phyloP scores from a whole-genome alignment of 2,329 filamentous ascomycete genomes.

The Microsporum canis region DNA sequence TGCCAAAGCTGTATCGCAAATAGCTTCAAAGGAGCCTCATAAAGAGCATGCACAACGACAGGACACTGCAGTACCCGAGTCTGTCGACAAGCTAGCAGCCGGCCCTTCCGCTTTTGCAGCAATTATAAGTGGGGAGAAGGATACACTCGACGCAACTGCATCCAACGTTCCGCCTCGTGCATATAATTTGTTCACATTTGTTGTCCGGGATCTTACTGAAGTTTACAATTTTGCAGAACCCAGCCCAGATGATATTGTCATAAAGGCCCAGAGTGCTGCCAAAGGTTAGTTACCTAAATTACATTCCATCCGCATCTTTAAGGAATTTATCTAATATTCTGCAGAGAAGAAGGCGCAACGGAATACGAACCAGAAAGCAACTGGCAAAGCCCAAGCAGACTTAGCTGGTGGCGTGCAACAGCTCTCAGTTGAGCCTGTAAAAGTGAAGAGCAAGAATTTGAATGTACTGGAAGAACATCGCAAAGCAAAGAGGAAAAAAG shows the following conservation, averaged over 20 bases:
- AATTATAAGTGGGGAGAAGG: constrained; percentile 28
- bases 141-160: neutral
- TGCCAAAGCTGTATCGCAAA: too few relatives aligned
- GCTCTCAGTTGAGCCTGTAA: constrained; percentile 41
- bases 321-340: constrained; percentile 27
- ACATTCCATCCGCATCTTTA: neutral
- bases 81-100: constrained; percentile 29
- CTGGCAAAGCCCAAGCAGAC: constrained; percentile 33
- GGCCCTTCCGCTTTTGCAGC: constrained; percentile 42
- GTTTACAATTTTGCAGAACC: constrained; percentile 61
- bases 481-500: constrained; percentile 63
- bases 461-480: constrained; percentile 74
- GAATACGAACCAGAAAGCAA: constrained; percentile 22
- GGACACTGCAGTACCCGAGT: neutral
- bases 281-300: constrained; percentile 55
- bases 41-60: neutral
- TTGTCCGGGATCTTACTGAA: constrained; percentile 33
- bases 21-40: neutral
- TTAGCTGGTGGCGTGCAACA: constrained; percentile 40
- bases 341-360: constrained; percentile 38
- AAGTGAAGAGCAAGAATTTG: constrained; percentile 61
- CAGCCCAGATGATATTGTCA: constrained; percentile 83
- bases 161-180: neutral
- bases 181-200: constrained; percentile 17
- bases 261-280: constrained; percentile 62